phyloP scores from a whole-genome alignment of 176 grass and related monocot species.

The Oryza coarctata region DNA sequence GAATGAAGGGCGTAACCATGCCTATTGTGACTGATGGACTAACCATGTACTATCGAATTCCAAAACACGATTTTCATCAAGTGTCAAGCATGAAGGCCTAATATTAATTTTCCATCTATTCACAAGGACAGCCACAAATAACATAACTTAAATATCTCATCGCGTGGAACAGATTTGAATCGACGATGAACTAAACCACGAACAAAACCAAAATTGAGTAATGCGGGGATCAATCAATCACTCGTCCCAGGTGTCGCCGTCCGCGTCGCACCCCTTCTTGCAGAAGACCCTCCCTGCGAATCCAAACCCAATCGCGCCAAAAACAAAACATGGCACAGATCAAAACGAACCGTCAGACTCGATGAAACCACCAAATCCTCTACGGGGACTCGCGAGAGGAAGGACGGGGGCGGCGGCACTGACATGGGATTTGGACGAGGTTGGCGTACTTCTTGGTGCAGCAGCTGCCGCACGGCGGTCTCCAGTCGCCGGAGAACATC shows the following conservation, averaged over 20 bases:
- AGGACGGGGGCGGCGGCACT: constrained; percentile 11
- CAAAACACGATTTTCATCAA: not conserved
- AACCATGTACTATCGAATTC: not conserved
- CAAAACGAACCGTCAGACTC: not conserved
- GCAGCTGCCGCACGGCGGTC: constrained; percentile 75
- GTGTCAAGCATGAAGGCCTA: not conserved
- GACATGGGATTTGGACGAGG: constrained; percentile 89
- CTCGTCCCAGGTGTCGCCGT: constrained; percentile 89
- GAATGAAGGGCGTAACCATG: not conserved
- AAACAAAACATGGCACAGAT: not conserved
- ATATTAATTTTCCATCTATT: not conserved
- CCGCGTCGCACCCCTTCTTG: constrained; percentile 94
- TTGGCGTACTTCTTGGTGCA: constrained; percentile 93
- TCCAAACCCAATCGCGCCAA: not conserved
- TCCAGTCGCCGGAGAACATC: constrained; percentile 89
- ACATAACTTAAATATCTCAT: not conserved
- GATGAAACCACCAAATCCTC: not conserved
- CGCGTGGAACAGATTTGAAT: not conserved
- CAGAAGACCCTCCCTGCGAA: constrained; percentile 94
- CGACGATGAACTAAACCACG: not conserved
- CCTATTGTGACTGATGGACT: not conserved
- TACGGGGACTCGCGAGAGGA: not conserved
- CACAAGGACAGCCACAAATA: not conserved
- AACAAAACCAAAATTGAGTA: not conserved
- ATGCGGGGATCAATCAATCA: not conserved